Evolutionary conservation across 2,329 filamentous ascomycete species (phyloP).

Genomic region (Aureobasidium pullulans): DNA sequence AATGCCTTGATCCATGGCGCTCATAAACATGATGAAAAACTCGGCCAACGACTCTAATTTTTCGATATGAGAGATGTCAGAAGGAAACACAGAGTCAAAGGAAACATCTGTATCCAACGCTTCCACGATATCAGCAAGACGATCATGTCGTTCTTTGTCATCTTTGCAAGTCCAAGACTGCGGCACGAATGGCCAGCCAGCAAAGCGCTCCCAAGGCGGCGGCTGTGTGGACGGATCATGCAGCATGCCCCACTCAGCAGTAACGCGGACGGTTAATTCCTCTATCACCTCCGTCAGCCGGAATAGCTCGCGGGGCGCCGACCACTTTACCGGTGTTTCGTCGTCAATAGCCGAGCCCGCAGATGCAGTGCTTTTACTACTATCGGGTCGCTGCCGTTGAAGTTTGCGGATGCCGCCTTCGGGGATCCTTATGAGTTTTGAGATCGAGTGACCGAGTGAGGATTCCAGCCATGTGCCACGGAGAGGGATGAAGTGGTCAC

Average conservation of each 20-base stretch:
- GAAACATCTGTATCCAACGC: conserved; percentile 65
- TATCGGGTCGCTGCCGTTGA: conserved; percentile 45
- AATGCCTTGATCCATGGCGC: conserved; percentile 70
- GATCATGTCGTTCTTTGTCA: conserved; percentile 36
- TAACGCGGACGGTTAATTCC: conserved; percentile 48
- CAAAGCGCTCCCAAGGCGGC: conserved; percentile 48
- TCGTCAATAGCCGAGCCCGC: neutral
- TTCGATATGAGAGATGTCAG: conserved; percentile 55
- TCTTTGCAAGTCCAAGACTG: conserved; percentile 38
- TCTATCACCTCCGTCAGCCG: conserved; percentile 76
- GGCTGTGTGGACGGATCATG: conserved; percentile 27
- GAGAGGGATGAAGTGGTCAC: conserved; percentile 86
- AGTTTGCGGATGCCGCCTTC: conserved; percentile 70
- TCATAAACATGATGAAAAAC: conserved; percentile 66
- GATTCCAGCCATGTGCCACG: conserved; percentile 72
- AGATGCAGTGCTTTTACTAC: conserved; percentile 18
- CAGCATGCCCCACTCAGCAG: conserved; percentile 58
- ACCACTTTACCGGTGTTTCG: conserved; percentile 54
- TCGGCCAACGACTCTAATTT: conserved; percentile 70
- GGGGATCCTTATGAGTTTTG: conserved; percentile 78
- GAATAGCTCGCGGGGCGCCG: conserved; percentile 83
- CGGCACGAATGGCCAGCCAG: conserved; percentile 54
- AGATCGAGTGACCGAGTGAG: conserved; percentile 76
- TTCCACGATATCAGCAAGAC: conserved; percentile 44
- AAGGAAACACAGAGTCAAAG: conserved; percentile 54